Base-by-base conservation (phyloP, 768 basidiomycete species). In the Termitomyces sp. region DNA sequence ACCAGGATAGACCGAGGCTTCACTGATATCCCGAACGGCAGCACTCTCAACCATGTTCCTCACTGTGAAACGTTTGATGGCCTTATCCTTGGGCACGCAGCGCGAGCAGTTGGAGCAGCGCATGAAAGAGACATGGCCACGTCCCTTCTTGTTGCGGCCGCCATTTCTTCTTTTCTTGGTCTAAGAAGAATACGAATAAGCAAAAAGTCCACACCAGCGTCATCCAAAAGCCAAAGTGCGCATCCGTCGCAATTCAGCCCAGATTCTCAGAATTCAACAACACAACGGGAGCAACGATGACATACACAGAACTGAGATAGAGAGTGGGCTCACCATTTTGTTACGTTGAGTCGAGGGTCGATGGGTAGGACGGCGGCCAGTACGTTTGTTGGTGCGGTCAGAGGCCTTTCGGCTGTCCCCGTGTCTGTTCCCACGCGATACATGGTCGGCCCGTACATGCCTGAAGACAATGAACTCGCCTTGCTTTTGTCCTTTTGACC, bases 31-130 rank as follows among this genome's bases (percentile, higher is more conserved):
- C 62, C 95, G 83, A 65, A 98, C 92, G 54, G 96, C 96, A 44
- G 97, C 97, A 69, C 91, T 91, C 84, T 98, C 96, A 57, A 99
- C 94, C 92, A 98, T 98, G 86, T 99, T 99, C 76, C 94, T 86
- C 69, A 98, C 96, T 39, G 95, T 97, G 85, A 96, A 96, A 52
- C 97, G 84, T 81, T 97, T 97, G 88, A 98, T 97, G 64, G 96
- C 96, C 84, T 98, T 98, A 82, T 98, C 96, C 83, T 98, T 98
- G 65, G 81, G 88, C 57, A 97, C 94, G 72, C 92, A 94, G 65
- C 97, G 91, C 70, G 93, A 93, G 85, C 97, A 99, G 86, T 99
- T 99, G 64, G 94, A 95, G 84, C 97, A 99, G 68, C 97, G 90
- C 71, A 99, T 84, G 73, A 91, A 92, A 61, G 75, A 82, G 73